phyloP scores from a whole-genome alignment of 2,329 filamentous ascomycete genomes.

The Calonectria pseudoturangicola region DNA sequence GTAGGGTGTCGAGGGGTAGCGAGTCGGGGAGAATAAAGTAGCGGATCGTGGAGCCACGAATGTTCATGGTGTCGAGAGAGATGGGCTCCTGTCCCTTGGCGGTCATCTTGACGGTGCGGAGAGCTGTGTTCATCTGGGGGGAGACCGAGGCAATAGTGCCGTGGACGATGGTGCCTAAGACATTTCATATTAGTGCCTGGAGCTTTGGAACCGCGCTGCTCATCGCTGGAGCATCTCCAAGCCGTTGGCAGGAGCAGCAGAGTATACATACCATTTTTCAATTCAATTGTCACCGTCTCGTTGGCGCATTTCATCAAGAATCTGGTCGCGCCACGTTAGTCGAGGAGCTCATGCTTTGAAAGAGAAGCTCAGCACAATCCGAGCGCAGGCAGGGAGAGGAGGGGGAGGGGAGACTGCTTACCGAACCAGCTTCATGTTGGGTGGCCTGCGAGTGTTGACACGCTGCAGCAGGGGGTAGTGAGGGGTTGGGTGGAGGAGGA shows the following conservation, averaged over 20 bases:
- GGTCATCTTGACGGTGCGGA: conserved; percentile 98
- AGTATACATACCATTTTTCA: conserved; percentile 89
- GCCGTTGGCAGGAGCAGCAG: background rate
- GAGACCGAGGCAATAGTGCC: conserved; percentile 98
- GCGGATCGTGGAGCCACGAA: conserved; percentile 95
- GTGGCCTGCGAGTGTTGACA: conserved; percentile 48
- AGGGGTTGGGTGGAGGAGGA: conserved; percentile 26
- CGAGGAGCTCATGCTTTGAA: conserved; percentile 45
- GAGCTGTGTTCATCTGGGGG: conserved; percentile 98
- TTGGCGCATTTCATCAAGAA: conserved; percentile 99
- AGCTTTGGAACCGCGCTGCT: background rate
- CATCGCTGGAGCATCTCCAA: background rate
- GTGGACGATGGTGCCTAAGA: conserved; percentile 91
- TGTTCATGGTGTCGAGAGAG: conserved; percentile 94
- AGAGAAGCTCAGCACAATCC: conserved; percentile 48
- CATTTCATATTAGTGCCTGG: conserved; percentile 39
- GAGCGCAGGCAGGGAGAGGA: conserved; percentile 36
- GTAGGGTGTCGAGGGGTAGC: conserved; percentile 92
- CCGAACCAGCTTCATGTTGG: conserved; percentile 98
- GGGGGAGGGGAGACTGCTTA: conserved; percentile 68
- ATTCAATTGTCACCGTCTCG: conserved; percentile 97
- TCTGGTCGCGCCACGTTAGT: conserved; percentile 69
- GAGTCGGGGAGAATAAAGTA: conserved; percentile 98
- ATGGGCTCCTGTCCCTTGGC: conserved; percentile 90
- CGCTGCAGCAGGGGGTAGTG: conserved; percentile 30